These are phyloP conservation scores for Eimeria sp. DNA, from an alignment of 169 alveolate species.

Conservation along the genomic window DNA sequence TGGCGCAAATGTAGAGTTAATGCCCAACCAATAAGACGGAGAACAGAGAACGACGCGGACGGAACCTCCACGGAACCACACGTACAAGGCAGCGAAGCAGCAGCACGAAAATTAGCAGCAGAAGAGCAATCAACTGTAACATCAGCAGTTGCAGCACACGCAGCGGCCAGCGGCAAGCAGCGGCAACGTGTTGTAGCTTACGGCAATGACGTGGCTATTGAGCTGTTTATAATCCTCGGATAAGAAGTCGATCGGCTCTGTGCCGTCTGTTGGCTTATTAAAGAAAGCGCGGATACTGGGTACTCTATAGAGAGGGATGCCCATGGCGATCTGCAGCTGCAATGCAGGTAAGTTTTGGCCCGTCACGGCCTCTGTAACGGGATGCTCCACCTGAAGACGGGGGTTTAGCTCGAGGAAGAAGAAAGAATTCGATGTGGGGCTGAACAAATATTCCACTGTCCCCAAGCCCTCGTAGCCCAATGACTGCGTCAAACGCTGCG, in stretches of 20 bases:
- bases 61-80: too few relatives aligned
- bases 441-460: conserved; percentile 96
- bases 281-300: conserved; percentile 89
- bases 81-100: not conserved
- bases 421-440: conserved; percentile 89
- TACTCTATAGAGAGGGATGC: conserved; percentile 90
- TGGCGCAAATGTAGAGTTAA: too few relatives aligned
- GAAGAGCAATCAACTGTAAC: not conserved
- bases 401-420: conserved; percentile 90
- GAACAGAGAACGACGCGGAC: too few relatives aligned
- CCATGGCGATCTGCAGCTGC: conserved; percentile 93
- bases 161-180: not conserved
- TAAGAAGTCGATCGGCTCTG: conserved; percentile 58
- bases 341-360: conserved; percentile 92
- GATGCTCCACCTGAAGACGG: conserved; percentile 96
- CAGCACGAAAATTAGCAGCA: not conserved
- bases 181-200: not conserved
- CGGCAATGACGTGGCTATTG: conserved; percentile 61
- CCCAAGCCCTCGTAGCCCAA: conserved; percentile 95
- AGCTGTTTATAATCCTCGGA: conserved; percentile 56
- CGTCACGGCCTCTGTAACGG: conserved; percentile 96
- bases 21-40: too few relatives aligned
- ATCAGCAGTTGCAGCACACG: not conserved
- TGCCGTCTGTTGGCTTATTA: conserved; percentile 82
- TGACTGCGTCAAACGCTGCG: conserved; percentile 93